Evolutionary conservation across 1,139 yeast species (phyloP), one percentile per base, ranked within the genome.

Genomic region (Hemisphaericaspora xylanilytica): DNA sequence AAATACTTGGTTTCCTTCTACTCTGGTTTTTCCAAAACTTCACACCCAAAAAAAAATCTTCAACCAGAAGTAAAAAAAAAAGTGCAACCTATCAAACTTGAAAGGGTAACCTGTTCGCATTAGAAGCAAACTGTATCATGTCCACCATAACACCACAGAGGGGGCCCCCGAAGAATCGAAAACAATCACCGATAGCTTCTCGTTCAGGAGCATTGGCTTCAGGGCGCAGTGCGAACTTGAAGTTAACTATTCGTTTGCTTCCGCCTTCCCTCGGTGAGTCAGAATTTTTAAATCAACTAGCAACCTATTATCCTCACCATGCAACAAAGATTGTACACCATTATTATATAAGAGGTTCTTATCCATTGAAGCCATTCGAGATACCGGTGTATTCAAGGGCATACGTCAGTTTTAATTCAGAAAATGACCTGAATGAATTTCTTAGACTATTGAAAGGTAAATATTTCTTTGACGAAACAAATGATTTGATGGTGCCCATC

Each of bases 331-430:
- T 53, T 11, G 32, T 32, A 2, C 46, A 44, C 11, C 42, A 36
- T 20, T 58, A 58, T 32, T 58, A 50, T 35, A 54, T 52, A 9
- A 38, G 46, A 37, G 62, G 62, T 3, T 38, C 40, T 12, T 46
- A 48, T 36, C 52, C 59, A 2, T 33, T 36, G 8, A 48, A 44
- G 11, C 59, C 61, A 6, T 61, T 50, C 36, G 65, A 60, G 38
- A 35, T 49, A 10, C 67, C 67, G 0, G 41, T 45, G 5, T 61
- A 58, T 41, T 61, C 67, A 2, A 45, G 68, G 35, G 63, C 63
- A 5, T 63, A 63, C 41, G 25, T 63, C 6, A 43, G 44, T n/a
- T 58, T 63, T 38, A 47, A 47, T 18, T 46, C 46, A 27, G 45
- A 43, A 26, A 32, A 15, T 3, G 44, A 40, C 14, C 34, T 52